Conservation (phyloP, 208 protist species). For the Trichomonas gallinae region DNA sequence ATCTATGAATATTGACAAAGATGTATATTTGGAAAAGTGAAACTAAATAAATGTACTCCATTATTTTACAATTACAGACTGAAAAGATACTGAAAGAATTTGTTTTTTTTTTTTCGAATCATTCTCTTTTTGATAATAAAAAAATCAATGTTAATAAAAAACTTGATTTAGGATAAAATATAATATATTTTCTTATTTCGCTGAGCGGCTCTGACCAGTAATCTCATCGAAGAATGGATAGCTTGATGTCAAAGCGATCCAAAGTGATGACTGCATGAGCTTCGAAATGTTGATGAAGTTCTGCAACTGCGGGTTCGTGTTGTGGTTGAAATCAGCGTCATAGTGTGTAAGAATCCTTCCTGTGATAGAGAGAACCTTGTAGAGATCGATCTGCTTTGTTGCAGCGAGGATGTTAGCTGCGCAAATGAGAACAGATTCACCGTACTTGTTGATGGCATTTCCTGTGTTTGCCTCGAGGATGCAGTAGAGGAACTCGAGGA, state of each 20-base stretch:
- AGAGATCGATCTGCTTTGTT: background rate
- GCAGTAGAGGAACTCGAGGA: background rate
- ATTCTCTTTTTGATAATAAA: too few species aligned
- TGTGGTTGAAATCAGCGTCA: background rate
- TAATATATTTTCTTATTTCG: too few species aligned
- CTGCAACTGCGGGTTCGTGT: background rate
- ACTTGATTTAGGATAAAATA: too few species aligned
- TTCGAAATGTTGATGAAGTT: background rate
- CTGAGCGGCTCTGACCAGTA: too few species aligned
- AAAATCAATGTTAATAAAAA: too few species aligned
- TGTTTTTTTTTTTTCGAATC: too few species aligned
- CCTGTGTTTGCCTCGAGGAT: background rate
- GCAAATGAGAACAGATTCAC: background rate
- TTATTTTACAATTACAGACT: too few species aligned
- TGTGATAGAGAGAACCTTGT: background rate
- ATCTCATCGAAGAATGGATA: background rate
- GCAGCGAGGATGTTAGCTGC: background rate
- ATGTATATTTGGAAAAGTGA: too few species aligned
- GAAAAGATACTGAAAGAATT: too few species aligned
- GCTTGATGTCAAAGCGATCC: background rate
- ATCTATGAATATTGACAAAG: too few species aligned
- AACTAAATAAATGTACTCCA: too few species aligned
- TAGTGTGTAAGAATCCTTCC: background rate
- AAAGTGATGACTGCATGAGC: background rate
- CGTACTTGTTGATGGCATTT: background rate